A percentile compares a stretch with the other conserved stretches of the same genome.
Evolutionary conservation across 2,329 filamentous ascomycete genomes (phyloP).

Genomic region (Penicillium sp.): DNA sequence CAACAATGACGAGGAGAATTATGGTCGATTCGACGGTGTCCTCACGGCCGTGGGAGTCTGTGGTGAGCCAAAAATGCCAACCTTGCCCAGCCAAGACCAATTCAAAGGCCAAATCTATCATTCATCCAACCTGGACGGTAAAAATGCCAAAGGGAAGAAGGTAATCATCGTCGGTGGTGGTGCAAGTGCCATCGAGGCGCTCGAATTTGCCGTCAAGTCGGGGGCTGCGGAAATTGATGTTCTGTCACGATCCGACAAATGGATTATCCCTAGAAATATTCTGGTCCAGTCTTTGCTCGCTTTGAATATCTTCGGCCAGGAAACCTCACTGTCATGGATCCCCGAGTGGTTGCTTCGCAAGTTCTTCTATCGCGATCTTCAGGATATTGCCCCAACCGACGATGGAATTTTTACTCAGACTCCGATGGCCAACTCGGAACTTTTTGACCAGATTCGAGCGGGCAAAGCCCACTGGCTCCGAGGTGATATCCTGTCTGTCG

Average conservation of each 20-base stretch:
- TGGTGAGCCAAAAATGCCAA: constrained; percentile 68
- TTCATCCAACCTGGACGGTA: constrained; percentile 68
- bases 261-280: constrained; percentile 78
- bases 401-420: constrained; percentile 72
- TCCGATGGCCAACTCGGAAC: constrained; percentile 77
- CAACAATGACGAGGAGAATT: constrained; percentile 63
- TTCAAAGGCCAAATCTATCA: constrained; percentile 70
- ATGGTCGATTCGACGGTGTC: constrained; percentile 71
- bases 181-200: constrained; percentile 72
- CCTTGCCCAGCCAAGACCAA: constrained; percentile 61
- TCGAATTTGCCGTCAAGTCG: constrained; percentile 68
- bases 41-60: constrained; percentile 75
- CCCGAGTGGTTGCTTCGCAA: constrained; percentile 68
- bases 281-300: constrained; percentile 67
- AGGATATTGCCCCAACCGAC: constrained; percentile 63
- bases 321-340: constrained; percentile 69
- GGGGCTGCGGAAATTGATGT: constrained; percentile 65
- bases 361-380: constrained; percentile 76
- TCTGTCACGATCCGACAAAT: constrained; percentile 72
- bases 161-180: constrained; percentile 72
- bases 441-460: constrained; percentile 67
- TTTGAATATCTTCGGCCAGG: constrained; percentile 71
- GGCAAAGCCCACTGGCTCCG: constrained; percentile 73
- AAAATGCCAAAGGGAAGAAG: constrained; percentile 66
- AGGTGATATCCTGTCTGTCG: constrained; percentile 67